Percentiles rank a stretch among this genome's conserved stretches.
Conservation (phyloP, 225 moss, liverwort and hornwort genomes). For the Marchantia polymorpha region DNA sequence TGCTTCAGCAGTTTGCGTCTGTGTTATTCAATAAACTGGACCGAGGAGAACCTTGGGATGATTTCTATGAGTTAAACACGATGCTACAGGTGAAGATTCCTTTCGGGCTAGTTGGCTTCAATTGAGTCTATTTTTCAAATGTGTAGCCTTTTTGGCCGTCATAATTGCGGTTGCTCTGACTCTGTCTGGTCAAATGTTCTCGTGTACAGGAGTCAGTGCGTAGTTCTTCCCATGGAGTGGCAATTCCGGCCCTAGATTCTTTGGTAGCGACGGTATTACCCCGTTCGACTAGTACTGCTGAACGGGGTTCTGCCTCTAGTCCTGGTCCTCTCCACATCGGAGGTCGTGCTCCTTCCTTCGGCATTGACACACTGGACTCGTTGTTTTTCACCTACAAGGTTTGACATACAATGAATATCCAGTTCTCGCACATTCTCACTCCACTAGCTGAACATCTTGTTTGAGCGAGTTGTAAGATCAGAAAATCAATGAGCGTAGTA, state of each 20-base stretch:
- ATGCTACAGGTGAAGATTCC: constrained; percentile 75
- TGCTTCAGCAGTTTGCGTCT: constrained; percentile 93
- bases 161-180: not conserved
- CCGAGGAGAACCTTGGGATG: constrained; percentile 98
- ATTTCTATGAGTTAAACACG: constrained; percentile 95
- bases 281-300: constrained; percentile 37
- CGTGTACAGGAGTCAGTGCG: constrained; percentile 84
- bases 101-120: not conserved
- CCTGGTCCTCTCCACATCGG: constrained; percentile 71
- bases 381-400: constrained; percentile 91
- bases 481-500: no score
- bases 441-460: no score
- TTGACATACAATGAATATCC: not conserved
- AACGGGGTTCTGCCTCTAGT: constrained; percentile 41
- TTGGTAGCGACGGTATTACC: constrained; percentile 77
- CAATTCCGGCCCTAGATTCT: constrained; percentile 83
- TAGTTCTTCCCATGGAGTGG: constrained; percentile 84
- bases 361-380: constrained; percentile 84
- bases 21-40: constrained; percentile 97
- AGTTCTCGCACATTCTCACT: no score
- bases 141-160: not conserved
- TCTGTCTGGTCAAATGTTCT: not conserved
- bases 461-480: no score
- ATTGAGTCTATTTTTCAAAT: not conserved
- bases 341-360: constrained; percentile 78